Conservation (phyloP, 2,329 filamentous ascomycete genomes). For the Fusarium tricinctum region DNA sequence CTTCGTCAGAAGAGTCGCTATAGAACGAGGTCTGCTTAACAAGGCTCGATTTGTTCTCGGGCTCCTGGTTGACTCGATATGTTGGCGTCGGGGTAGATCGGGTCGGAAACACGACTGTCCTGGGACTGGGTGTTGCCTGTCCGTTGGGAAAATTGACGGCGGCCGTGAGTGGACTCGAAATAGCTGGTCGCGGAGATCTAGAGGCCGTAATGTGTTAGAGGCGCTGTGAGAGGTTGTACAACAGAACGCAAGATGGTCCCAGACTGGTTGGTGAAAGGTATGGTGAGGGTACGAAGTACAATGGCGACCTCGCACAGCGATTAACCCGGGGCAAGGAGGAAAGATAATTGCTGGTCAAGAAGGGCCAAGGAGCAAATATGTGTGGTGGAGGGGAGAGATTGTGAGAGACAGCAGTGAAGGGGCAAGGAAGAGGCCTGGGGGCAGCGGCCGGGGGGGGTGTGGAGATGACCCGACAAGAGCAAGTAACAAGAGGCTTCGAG, state of each 20-base stretch:
- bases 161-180: conserved; percentile 65
- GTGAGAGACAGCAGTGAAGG: conserved; percentile 45
- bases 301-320: conserved; percentile 47
- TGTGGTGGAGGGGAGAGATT: conserved; percentile 45
- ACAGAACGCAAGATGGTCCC: conserved; percentile 43
- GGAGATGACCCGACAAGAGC: conserved; percentile 34
- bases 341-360: conserved; percentile 37
- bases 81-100: conserved; percentile 49
- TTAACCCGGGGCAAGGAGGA: conserved; percentile 31
- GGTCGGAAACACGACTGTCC: conserved; percentile 40
- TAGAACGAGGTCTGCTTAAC: conserved; percentile 53
- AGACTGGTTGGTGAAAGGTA: conserved; percentile 37
- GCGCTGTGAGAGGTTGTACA: conserved; percentile 44
- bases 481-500: conserved; percentile 28
- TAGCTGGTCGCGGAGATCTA: conserved; percentile 64
- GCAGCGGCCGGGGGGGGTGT: conserved; percentile 43
- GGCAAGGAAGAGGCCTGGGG: conserved; percentile 42
- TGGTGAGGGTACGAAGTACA: conserved; percentile 41
- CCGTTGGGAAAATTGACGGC: conserved; percentile 60
- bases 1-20: conserved; percentile 56
- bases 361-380: conserved; percentile 30
- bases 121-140: conserved; percentile 59
- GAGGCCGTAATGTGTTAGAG: conserved; percentile 38
- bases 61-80: conserved; percentile 36
- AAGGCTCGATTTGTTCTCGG: conserved; percentile 24